A percentile compares a stretch with the other conserved stretches of the same genome.
Evolutionary conservation across 1,284 basidiomycete genomes (phyloP).

Genomic region (Paramarasmius palmivorus): DNA sequence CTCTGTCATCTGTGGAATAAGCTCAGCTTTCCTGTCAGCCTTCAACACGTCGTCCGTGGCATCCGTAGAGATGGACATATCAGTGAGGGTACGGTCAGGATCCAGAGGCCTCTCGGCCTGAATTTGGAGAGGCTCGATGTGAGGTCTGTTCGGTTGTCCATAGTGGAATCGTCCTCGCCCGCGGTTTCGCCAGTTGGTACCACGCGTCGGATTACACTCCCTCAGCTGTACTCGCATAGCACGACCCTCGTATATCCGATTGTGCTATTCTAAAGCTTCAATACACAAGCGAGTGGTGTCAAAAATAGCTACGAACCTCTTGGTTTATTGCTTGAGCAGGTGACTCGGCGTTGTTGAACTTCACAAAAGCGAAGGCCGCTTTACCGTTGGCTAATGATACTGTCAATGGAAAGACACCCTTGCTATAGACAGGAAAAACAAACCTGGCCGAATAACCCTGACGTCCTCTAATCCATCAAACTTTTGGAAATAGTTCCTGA

Average conservation of each 20-base stretch:
- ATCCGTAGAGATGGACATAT: neutral
- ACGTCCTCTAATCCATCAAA: conserved; percentile 67
- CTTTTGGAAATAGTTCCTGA: conserved; percentile 55
- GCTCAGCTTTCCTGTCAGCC: too few species aligned
- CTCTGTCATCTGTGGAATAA: too few species aligned
- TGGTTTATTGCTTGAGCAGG: conserved; percentile 59
- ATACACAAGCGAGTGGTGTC: conserved; percentile 1
- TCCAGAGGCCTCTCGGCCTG: neutral
- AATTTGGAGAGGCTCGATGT: conserved; percentile 23
- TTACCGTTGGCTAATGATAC: conserved; percentile 51
- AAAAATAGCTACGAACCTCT: conserved; percentile 45
- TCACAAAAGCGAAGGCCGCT: conserved; percentile 75
- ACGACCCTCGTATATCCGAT: conserved; percentile 64
- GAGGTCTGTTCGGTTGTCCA: conserved; percentile 25
- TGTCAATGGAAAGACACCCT: conserved; percentile 4
- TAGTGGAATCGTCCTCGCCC: conserved; percentile 30
- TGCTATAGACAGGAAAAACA: conserved; percentile 20
- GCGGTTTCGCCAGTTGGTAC: conserved; percentile 40
- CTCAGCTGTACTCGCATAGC: conserved; percentile 70
- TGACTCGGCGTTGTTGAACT: conserved; percentile 59
- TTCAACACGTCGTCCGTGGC: neutral
- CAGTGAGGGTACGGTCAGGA: neutral
- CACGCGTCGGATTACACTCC: conserved; percentile 54
- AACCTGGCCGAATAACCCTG: conserved; percentile 64
- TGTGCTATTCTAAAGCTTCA: conserved; percentile 48